These are phyloP conservation scores for Cynara cardunculus DNA, from an alignment of 129 eudicot genomes.

Conservation along the genomic window DNA sequence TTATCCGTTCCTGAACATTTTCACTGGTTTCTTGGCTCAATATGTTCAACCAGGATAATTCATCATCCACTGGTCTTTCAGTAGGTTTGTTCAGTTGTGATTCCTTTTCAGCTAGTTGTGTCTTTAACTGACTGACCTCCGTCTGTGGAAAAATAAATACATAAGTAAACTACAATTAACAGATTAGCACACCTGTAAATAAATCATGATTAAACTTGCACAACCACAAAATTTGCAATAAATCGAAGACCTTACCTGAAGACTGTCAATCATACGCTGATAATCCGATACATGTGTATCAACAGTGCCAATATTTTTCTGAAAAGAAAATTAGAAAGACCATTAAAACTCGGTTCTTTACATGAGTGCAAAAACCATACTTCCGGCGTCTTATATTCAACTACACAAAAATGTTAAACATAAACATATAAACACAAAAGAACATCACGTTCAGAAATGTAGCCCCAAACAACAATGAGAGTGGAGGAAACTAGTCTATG, in stretches of 20 bases:
- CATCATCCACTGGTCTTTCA: slow-evolving; percentile 73
- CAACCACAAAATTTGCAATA: slow-evolving; percentile 4
- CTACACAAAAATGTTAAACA: neutral
- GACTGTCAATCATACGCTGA: slow-evolving; percentile 88
- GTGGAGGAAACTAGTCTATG: neutral
- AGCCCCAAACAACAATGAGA: neutral
- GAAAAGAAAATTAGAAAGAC: slow-evolving; percentile 7
- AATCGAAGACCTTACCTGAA: slow-evolving; percentile 54
- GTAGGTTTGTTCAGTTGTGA: slow-evolving; percentile 69
- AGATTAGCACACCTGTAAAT: neutral
- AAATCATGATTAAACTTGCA: neutral
- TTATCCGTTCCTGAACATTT: slow-evolving; percentile 93
- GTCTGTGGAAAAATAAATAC: slow-evolving; percentile 30
- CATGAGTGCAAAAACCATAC: neutral
- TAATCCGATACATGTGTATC: slow-evolving; percentile 90
- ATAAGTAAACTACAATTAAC: slow-evolving; percentile 11
- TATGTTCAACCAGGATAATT: slow-evolving; percentile 68
- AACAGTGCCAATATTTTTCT: slow-evolving; percentile 87
- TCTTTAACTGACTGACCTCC: slow-evolving; percentile 79
- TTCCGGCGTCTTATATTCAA: neutral
- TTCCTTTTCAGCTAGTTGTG: slow-evolving; percentile 81
- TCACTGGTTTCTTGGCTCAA: slow-evolving; percentile 93
- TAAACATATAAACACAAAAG: neutral
- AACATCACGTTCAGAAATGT: neutral
- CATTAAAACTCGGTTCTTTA: neutral